Evolutionary conservation across 2,329 filamentous ascomycete species (phyloP), one percentile per base, ranked within the genome.

Genomic region (Coniella lustricola): DNA sequence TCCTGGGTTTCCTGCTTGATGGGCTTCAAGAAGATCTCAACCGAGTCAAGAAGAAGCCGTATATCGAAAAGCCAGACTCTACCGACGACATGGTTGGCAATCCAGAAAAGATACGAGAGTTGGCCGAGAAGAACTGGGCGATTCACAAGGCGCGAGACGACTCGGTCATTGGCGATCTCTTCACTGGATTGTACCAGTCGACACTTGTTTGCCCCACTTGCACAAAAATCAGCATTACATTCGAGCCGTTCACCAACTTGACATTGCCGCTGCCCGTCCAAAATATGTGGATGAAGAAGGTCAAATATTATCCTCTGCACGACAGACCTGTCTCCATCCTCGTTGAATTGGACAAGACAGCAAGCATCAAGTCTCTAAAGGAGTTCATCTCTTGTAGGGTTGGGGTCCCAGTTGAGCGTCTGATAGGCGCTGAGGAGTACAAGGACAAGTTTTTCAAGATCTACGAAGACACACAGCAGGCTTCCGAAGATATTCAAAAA

Each of bases 151-250:
- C 85, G 54, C 84, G 93, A 45, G 95, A 98, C 57, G 90, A 97
- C 62, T 97, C 93, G 0, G 85, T 97, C 35, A 87, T 96, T 56
- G 91, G 89, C 49, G 93, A 98, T 62, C 75, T 98, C 10, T 98
- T 98, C 65, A 94, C 89, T 18, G 93, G 93, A 54, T 89, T 97
- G 77, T 98, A 97, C 77, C 96, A 97, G 70, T 97, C 94, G 38
- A 97, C 91, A 0, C 78, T 98, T 54, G 85, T 93, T 54, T 98
- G 93, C 62, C 93, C 93, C 0, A 79, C 77, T 7, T 98, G 93
- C 64, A 78, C 85, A 57, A 98, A 97, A 69, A 86, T 97, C 67
- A 96, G 90, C 77, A 95, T 98, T 59, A 97, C 93, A 0, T 98
- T 98, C 61, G 93, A 98, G 63, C 93, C 93, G 0, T 98, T 95